Conservation (phyloP, 257 asterid species). For the Ajuga chamaepitys region DNA sequence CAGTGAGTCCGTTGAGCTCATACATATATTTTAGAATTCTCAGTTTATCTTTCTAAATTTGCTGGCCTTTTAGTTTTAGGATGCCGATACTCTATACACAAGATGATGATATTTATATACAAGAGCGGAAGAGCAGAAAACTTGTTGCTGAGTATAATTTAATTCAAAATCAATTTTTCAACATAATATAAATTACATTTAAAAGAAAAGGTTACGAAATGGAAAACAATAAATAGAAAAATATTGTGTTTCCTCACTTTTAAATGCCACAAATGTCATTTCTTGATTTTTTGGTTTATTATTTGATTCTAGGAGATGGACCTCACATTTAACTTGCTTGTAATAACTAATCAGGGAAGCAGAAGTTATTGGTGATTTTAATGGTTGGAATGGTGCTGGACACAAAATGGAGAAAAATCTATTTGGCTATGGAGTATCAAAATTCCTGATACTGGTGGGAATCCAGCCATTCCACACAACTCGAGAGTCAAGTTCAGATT, state of each 20-base stretch:
- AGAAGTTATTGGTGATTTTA: conserved; percentile 87
- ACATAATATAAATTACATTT: neutral
- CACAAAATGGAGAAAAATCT: conserved; percentile 79
- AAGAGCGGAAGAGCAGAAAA: neutral
- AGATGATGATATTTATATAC: neutral
- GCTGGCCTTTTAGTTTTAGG: neutral
- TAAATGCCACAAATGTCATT: too few relatives aligned
- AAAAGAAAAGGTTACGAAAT: neutral
- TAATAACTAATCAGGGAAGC: conserved; percentile 81
- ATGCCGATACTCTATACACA: neutral
- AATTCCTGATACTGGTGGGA: conserved; percentile 60
- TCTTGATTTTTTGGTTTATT: too few relatives aligned
- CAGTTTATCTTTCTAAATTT: conserved; percentile 9
- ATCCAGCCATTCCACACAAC: conserved; percentile 77
- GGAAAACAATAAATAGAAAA: neutral
- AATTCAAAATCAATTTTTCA: neutral
- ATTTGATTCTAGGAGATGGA: too few relatives aligned
- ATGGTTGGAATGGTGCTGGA: conserved; percentile 81
- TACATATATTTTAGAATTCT: neutral
- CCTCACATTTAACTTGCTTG: conserved; percentile 23
- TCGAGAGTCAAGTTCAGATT: conserved; percentile 86
- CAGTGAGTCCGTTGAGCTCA: conserved; percentile 51
- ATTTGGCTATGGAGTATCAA: conserved; percentile 86
- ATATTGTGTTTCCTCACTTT: neutral
- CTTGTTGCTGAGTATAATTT: neutral